Conservation (phyloP, 2,329 filamentous ascomycete species). For the Penicillium olsonii region DNA sequence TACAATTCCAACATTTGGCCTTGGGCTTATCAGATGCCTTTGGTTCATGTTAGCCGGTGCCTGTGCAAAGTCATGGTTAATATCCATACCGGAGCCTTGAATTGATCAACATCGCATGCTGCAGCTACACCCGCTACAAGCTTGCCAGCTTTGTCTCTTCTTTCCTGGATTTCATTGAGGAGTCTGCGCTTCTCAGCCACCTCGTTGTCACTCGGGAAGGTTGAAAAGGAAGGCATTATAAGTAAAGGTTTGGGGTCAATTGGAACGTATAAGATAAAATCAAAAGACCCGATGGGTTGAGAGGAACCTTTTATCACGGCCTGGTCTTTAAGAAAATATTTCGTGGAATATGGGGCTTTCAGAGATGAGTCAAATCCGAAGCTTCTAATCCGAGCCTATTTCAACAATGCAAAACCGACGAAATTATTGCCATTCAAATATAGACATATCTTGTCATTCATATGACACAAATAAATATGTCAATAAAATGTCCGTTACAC, state of each 20-base stretch:
- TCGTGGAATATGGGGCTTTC: neutral
- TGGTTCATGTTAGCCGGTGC: neutral
- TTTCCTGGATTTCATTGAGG: neutral
- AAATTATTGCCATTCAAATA: neutral
- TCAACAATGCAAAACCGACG: neutral
- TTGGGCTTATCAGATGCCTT: neutral
- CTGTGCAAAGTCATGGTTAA: neutral
- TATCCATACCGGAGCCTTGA: neutral
- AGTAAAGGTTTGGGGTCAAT: neutral
- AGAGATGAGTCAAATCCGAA: neutral
- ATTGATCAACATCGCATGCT: neutral
- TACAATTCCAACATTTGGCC: neutral
- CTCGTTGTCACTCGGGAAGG: neutral
- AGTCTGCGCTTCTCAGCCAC: neutral
- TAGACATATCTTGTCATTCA: too few relatives aligned
- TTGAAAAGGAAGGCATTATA: neutral
- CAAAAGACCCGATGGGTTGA: neutral
- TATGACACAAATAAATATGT: too few relatives aligned
- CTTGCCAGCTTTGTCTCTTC: neutral
- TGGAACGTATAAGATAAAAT: neutral
- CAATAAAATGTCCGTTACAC: too few relatives aligned
- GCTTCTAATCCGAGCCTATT: neutral
- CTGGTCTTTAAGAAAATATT: neutral
- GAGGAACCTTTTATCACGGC: neutral
- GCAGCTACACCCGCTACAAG: constrained; percentile 3